Base-by-base conservation (phyloP, 352 stramenopile genomes). In the Proteromonas lacertae region DNA sequence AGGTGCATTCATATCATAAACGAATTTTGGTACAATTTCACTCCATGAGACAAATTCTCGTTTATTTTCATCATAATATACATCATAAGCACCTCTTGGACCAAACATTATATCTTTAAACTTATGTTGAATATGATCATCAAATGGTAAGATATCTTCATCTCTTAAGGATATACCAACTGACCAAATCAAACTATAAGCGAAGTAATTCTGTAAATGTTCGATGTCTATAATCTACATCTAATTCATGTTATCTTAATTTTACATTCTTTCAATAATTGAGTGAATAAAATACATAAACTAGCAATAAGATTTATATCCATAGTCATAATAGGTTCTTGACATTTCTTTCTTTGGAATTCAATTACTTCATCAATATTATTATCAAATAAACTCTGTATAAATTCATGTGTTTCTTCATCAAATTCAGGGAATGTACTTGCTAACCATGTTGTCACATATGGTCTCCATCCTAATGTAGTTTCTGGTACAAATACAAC, bases 401-500 rank as follows among this genome's bases (percentile, higher is more conserved):
- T 36, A 33, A 69, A 74, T 23, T 71, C 62, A 5, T 62, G 54
- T 21, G 93, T 49, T 36, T 92, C 65, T 4, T 60, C 38, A 40
- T 92, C 75, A 16, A 90, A 64, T 4, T 53, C 56, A 12, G 50
- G 43, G 0, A 74, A 64, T 21, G 73, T 66, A 47, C 83, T 91
- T 4, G 63, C 67, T 30, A 94, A 69, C 82, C 82, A 96, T 1
- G 75, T 73, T 45, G 92, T 69, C 12, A 90, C 69, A 4, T 93
- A 73, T 16, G 82, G 81, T 3, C 66, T 66, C 79, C 79, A 96
- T 35, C 93, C 83, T 14, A 96, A 57, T 49, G 93, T 76, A 0
- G 75, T 92, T 25, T 93, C 80, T 41, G 76, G 90, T 25, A 96
- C 87, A 52, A 87, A 95, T 28, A 96, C 88, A 34, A 96, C 92